phyloP scores from a whole-genome alignment of 139 green algal genomes.

The Parachlorella kessleri region DNA sequence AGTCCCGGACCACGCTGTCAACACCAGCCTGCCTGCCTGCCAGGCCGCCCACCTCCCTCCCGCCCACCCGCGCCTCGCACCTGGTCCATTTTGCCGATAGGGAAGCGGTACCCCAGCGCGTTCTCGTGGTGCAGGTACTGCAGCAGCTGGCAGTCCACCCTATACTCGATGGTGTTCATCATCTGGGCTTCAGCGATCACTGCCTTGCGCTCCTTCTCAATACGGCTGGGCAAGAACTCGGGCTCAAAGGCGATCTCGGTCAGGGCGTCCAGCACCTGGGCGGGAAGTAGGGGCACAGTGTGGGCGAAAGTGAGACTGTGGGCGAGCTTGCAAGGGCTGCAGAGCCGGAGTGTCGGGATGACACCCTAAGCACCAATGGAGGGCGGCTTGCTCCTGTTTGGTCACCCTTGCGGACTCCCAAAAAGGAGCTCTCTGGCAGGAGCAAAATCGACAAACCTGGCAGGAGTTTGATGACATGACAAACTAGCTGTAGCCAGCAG shows the following conservation, averaged over 20 bases:
- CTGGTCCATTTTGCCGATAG: slow-evolving; percentile 96
- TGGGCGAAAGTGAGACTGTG: too few relatives aligned
- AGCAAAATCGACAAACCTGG: too few relatives aligned
- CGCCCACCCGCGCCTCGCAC: slow-evolving; percentile 6
- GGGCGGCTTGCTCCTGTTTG: too few relatives aligned
- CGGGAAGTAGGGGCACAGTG: too few relatives aligned
- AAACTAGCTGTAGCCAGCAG: too few relatives aligned
- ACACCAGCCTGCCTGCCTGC: not conserved
- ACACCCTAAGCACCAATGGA: too few relatives aligned
- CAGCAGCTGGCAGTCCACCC: slow-evolving; percentile 99
- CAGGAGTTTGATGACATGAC: too few relatives aligned
- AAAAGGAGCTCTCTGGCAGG: too few relatives aligned
- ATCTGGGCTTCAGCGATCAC: slow-evolving; percentile 97
- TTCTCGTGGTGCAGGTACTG: slow-evolving; percentile 97
- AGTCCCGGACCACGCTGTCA: too few relatives aligned
- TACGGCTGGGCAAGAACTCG: slow-evolving; percentile 83
- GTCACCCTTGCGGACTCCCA: too few relatives aligned
- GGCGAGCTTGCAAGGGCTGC: too few relatives aligned
- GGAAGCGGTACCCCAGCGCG: slow-evolving; percentile 92
- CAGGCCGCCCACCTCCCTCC: not conserved
- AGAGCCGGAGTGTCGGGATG: too few relatives aligned
- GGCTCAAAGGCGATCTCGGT: slow-evolving; percentile 92
- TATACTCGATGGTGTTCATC: slow-evolving; percentile 99
- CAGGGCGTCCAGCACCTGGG: slow-evolving; percentile 91
- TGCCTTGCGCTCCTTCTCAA: slow-evolving; percentile 98